These are phyloP conservation scores for Fragaria vesca DNA, from an alignment of 306 rosid species.

Conservation along the genomic window DNA sequence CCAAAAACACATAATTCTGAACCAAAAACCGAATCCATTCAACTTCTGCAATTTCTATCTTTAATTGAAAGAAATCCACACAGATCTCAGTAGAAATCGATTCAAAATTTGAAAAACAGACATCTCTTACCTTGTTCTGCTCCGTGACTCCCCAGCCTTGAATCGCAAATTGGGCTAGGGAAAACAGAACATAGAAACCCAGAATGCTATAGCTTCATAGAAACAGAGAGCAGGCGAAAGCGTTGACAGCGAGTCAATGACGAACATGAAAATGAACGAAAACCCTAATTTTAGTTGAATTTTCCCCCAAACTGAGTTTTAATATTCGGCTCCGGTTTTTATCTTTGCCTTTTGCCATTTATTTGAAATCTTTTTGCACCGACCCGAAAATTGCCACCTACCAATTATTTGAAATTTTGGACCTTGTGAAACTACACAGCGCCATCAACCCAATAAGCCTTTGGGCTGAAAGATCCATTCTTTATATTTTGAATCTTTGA, in stretches of 20 bases:
- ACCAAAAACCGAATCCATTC: not conserved
- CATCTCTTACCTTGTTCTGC: not conserved
- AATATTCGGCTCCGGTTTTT: not conserved
- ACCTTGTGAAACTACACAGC: not conserved
- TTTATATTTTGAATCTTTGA: not conserved
- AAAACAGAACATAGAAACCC: slow-evolving; percentile 5
- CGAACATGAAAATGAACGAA: not conserved
- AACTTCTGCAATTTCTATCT: not conserved
- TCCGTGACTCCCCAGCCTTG: slow-evolving; percentile 11
- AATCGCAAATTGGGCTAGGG: not conserved
- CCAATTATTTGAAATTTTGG: not conserved
- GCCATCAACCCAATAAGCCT: not conserved
- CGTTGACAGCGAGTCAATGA: not conserved
- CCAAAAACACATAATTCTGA: not conserved
- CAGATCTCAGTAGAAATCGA: slow-evolving; percentile 4
- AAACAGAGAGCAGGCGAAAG: not conserved
- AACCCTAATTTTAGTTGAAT: not conserved
- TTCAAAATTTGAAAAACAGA: not conserved
- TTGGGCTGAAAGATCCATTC: not conserved
- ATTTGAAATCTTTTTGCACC: not conserved
- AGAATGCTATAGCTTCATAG: not conserved
- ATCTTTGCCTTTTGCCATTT: not conserved
- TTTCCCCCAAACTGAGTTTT: not conserved
- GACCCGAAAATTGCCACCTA: not conserved
- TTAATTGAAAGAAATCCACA: not conserved